A percentile compares a stretch with the other conserved stretches of the same genome.
Evolutionary conservation across 352 stramenopile species (phyloP).

Genomic region (Phytopythium montanum): DNA sequence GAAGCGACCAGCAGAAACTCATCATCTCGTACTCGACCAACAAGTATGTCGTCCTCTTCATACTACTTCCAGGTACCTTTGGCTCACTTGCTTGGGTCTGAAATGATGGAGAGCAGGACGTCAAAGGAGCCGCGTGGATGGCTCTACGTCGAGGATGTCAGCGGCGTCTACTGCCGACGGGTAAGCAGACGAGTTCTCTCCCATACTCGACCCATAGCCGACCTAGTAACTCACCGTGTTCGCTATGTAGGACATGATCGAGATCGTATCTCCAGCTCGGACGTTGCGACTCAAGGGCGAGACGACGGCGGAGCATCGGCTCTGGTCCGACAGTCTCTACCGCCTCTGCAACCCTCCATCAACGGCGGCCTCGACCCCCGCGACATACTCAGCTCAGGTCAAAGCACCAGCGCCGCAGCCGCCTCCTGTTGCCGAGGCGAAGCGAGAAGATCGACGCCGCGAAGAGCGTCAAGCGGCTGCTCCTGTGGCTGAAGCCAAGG

Average conservation of each 20-base stretch:
- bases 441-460: constrained; percentile 12
- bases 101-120: constrained; percentile 23
- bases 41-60: constrained; percentile 52
- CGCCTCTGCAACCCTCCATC: constrained; percentile 54
- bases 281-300: constrained; percentile 81
- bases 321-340: constrained; percentile 82
- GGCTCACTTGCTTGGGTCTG: neutral
- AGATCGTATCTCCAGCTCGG: constrained; percentile 67
- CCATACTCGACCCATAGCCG: neutral
- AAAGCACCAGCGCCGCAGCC: constrained; percentile 1
- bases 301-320: constrained; percentile 64
- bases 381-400: constrained; percentile 7
- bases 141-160: constrained; percentile 80
- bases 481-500: constrained; percentile 12
- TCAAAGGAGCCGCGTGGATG: constrained; percentile 74
- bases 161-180: constrained; percentile 61
- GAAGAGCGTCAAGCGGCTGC: neutral
- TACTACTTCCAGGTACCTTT: neutral
- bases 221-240: neutral
- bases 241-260: constrained; percentile 65
- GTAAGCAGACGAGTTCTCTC: constrained; percentile 21
- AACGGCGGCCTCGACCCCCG: constrained; percentile 6
- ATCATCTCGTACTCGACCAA: constrained; percentile 79
- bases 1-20: constrained; percentile 48
- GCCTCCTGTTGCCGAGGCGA: constrained; percentile 6